Evolutionary conservation across 805 yeast species (phyloP), one percentile per base, ranked within the genome.

Genomic region (Metschnikowia gelsemii): DNA sequence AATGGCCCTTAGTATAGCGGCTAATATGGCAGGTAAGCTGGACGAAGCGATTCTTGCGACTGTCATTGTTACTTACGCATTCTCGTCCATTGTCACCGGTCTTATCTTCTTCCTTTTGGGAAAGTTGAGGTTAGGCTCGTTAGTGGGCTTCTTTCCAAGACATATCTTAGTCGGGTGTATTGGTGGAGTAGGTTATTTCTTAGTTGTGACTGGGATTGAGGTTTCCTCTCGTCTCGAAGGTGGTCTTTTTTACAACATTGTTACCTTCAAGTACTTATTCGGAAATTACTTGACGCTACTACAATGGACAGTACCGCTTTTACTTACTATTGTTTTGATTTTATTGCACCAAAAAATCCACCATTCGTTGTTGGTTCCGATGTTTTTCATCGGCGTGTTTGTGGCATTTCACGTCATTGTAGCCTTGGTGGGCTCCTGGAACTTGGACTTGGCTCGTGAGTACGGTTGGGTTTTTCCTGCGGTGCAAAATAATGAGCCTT

Each of bases 111-210:
- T 77, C 51, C 33, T 75, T 1, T 70, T 93, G 32, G 99, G 99
- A 5, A 83, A 80, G 55, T 78, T 87, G 56, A 77, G 73, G 45
- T 66, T 93, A 26, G 99, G 99, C 5, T 77, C 87, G 23, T 66
- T 93, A 17, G 96, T 91, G 16, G 96, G 96, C 0, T 93, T 89
- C 59, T 93, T 93, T 72, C 99, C 99, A 1, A 73, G 97, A 47
- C 99, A 93, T 62, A 91, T 93, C 42, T 72, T 93, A 21, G 93
- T 93, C 26, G 99, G 99, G 1, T 93, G 98, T 60, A 90, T 93
- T 53, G 99, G 99, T 28, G 99, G 99, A 56, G 99, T 93, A 35
- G 99, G 99, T 6, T 90, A 87, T 65, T 93, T 93, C 63, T 70
- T 93, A 36, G 69, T 89, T 2, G 82, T 87, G 1, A 93, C 99